Base-by-base conservation (phyloP, 1,284 basidiomycete genomes). In the Mycena citricolor region DNA sequence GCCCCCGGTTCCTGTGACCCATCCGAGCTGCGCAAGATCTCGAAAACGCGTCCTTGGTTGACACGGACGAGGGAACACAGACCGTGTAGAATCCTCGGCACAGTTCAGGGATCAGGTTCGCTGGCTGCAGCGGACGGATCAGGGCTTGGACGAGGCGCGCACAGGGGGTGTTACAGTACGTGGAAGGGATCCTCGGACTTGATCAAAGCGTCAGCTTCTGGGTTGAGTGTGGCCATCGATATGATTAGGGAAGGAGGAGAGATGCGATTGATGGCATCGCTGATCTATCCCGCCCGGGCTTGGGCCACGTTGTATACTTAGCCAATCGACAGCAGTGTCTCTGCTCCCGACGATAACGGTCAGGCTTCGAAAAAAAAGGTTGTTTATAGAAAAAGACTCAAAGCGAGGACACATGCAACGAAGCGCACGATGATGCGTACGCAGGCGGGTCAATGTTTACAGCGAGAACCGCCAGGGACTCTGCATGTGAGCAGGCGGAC, bases 31-130 rank as follows among this genome's bases (percentile, higher is more conserved):
- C 21, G 42, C 30, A 30, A 42, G 13, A 23, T 40, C 10, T 40
- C n/a, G n/a, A n/a, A n/a, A 48, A 28, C 22, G 31, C 10, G 26
- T 20, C 21, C 39, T 20, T 26, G 20, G 39, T 10, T 28, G 16
- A 30, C 25, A 34, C 12, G 8, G n/a, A 30, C 5, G 2, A 25
- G 28, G n/a, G 5, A 24, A 29, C 33, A 51, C 61, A 40, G 56
- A 67, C 70, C 38, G 77, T 76, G 67, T 79, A 78, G 55, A 83
- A 82, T 16, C 72, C 70, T 42, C 67, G 70, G 60, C 87, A 90
- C 2, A 90, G 71, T 57, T 86, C 83, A 32, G 84, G 83, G 40
- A 91, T 91, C 51, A 91, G 71, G 61, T 89, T 90, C 14, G 89
- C 89, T 19, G 89, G 89, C 83, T 90, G 55, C 17, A n/a, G n/a